Evolutionary conservation across 2,329 filamentous ascomycete genomes (phyloP).

Genomic region (Didymella keratinophila): DNA sequence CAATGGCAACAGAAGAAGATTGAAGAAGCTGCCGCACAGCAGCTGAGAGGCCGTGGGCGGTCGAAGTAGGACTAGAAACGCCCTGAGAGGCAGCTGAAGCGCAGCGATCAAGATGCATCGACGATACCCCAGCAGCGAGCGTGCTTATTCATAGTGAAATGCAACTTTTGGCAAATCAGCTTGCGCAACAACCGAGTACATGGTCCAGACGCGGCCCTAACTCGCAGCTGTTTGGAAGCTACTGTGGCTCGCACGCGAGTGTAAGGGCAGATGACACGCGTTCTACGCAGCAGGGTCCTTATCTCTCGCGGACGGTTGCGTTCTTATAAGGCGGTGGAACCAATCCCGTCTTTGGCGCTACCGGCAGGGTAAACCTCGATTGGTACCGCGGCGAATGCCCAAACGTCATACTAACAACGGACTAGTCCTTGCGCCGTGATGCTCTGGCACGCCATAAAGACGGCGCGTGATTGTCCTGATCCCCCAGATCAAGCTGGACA

Average conservation of each 20-base stretch:
- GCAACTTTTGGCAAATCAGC: constrained; percentile 24
- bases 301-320: constrained; percentile 16
- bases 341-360: constrained; percentile 12
- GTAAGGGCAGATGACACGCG: constrained; percentile 13
- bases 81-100: constrained; percentile 6
- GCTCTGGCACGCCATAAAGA: constrained; percentile 19
- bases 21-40: constrained; percentile 46
- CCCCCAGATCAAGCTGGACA: background rate
- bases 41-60: constrained; percentile 43
- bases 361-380: constrained; percentile 13
- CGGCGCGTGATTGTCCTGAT: constrained; percentile 11
- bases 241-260: constrained; percentile 10
- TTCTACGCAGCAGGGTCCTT: constrained; percentile 6
- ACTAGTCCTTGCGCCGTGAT: constrained; percentile 11
- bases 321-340: constrained; percentile 10
- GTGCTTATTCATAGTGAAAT: constrained; percentile 30
- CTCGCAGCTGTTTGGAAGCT: constrained; percentile 1
- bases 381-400: constrained; percentile 14
- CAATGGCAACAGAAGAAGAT: constrained; percentile 65
- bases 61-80: constrained; percentile 36
- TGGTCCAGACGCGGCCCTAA: background rate
- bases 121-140: constrained; percentile 38
- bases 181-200: constrained; percentile 10
- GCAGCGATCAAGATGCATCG: constrained; percentile 24
- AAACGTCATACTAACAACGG: constrained; percentile 18